Evolutionary conservation across 2,329 filamentous ascomycete genomes (phyloP), one percentile per base, ranked within the genome.

Genomic region (Cyanodermella asteris): DNA sequence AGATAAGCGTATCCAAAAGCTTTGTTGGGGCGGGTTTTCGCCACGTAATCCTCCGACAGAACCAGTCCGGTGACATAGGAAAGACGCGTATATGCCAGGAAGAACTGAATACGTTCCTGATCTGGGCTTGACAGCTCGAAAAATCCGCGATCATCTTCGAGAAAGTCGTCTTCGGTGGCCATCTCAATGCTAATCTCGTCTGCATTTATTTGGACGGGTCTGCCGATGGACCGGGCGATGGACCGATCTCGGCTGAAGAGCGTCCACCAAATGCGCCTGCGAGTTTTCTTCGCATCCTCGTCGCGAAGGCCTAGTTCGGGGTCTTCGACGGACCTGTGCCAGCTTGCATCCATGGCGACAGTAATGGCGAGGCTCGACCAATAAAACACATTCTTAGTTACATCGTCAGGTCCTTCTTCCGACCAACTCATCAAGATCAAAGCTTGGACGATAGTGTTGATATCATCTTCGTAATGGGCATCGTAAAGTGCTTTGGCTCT

Each of bases 221-320:
- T 70, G n/a, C 87, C 87, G 5, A 94, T 61, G 2, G 87, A 87
- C 12, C 94, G 84, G 2, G 87, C 84, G 6, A 94, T 82, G 1
- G 84, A 93, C 37, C 87, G 72, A 49, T 97, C 87, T 27, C 87
- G 65, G 1, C 84, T 93, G 49, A 94, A 94, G 0, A 97, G 58
- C 0, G 82, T 87, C 87, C 87, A 97, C 87, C 87, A 97, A 21
- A 94, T 91, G 20, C 87, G 70, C 50, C 93, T 93, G 84, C 84
- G 93, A 8, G 93, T 50, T 23, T 81, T 66, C 52, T 97, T 94
- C n/a, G n/a, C n/a, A n/a, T n/a, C n/a, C n/a, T n/a, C n/a, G 49
- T 97, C 87, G 2, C 80, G 68, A 40, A 66, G 69, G 48, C 66
- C 87, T 11, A 97, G 64, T 45, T 94, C 84, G 1, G 87, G 94